phyloP scores from a whole-genome alignment of 495 filamentous ascomycete genomes.

The Penicillium canariense region DNA sequence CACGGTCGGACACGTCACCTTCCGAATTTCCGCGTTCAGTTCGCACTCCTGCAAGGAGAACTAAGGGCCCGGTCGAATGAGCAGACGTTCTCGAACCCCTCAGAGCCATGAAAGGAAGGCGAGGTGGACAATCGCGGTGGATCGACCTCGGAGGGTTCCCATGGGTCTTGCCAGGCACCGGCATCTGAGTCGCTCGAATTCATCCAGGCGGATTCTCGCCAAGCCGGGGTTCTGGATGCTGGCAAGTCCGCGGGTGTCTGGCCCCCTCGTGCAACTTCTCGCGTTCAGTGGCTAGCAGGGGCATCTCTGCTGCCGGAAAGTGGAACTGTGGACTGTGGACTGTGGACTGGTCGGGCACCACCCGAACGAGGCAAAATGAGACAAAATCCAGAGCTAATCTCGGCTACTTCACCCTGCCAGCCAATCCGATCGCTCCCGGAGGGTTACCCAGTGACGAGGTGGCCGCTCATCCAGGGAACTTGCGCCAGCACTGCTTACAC shows the following conservation, averaged over 20 bases:
- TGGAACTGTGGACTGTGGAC: too few relatives aligned
- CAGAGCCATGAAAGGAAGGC: constrained; percentile 11
- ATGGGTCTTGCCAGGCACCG: constrained; percentile 22
- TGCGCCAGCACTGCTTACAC: not conserved
- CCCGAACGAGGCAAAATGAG: constrained; percentile 14
- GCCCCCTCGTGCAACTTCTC: not conserved
- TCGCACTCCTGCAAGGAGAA: constrained; percentile 5
- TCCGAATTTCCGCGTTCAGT: not conserved
- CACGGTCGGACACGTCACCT: not conserved
- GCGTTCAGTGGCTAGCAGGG: not conserved
- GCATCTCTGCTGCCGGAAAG: too few relatives aligned
- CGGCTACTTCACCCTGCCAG: constrained; percentile 9
- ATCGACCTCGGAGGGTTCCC: constrained; percentile 2
- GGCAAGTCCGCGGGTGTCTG: not conserved
- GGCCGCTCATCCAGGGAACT: not conserved
- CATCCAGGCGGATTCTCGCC: not conserved
- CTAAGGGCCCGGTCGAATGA: constrained; percentile 1
- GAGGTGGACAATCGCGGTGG: constrained; percentile 10
- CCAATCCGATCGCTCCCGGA: constrained; percentile 11
- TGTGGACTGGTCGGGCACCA: constrained; percentile 7
- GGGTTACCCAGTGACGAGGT: not conserved
- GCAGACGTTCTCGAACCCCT: constrained; percentile 14
- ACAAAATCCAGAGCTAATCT: constrained; percentile 9
- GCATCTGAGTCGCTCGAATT: constrained; percentile 6
- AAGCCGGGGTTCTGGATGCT: not conserved